Percentiles rank a stretch among this genome's conserved stretches.
Evolutionary conservation across 352 stramenopile species (phyloP).

Genomic region (Phytophthora hybrid): DNA sequence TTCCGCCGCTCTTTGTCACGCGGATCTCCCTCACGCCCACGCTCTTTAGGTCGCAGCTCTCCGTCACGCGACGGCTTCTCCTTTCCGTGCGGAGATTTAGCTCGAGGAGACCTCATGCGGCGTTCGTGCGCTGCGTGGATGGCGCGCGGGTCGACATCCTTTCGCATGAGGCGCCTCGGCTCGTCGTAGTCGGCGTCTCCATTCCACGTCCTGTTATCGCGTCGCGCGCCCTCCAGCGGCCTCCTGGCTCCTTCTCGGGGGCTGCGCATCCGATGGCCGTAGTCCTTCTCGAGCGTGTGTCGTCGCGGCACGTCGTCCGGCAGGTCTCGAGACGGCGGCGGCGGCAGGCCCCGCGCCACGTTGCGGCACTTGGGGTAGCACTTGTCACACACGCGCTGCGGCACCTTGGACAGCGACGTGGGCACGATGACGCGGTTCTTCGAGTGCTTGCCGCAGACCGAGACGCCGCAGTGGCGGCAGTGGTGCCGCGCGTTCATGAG

Average conservation of each 20-base stretch:
- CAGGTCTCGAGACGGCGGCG: constrained; percentile 20
- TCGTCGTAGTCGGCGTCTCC: constrained; percentile 27
- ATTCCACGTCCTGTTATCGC: constrained; percentile 42
- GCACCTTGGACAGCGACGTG: constrained; percentile 66
- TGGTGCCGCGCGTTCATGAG: constrained; percentile 78
- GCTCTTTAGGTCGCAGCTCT: constrained; percentile 20
- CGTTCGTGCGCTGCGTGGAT: constrained; percentile 26
- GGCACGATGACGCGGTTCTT: constrained; percentile 71
- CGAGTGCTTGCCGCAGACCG: constrained; percentile 82
- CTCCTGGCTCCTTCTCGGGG: constrained; percentile 14
- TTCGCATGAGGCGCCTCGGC: constrained; percentile 4
- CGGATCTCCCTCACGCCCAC: constrained; percentile 1
- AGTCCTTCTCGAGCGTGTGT: constrained; percentile 29
- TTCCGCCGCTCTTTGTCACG: constrained; percentile 6
- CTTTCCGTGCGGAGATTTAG: constrained; percentile 23
- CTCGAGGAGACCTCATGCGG: constrained; percentile 27
- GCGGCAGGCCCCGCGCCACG: constrained; percentile 16
- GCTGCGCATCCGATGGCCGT: constrained; percentile 19
- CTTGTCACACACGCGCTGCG: constrained; percentile 78
- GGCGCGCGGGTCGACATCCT: constrained; percentile 14
- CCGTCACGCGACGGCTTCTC: constrained; percentile 15
- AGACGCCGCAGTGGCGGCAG: constrained; percentile 79
- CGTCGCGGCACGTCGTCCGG: constrained; percentile 29
- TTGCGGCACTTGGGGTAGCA: constrained; percentile 67
- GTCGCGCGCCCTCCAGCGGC: constrained; percentile 12